Conservation (phyloP, 2,329 filamentous ascomycete genomes). For the Xenoacremonium recifei region DNA sequence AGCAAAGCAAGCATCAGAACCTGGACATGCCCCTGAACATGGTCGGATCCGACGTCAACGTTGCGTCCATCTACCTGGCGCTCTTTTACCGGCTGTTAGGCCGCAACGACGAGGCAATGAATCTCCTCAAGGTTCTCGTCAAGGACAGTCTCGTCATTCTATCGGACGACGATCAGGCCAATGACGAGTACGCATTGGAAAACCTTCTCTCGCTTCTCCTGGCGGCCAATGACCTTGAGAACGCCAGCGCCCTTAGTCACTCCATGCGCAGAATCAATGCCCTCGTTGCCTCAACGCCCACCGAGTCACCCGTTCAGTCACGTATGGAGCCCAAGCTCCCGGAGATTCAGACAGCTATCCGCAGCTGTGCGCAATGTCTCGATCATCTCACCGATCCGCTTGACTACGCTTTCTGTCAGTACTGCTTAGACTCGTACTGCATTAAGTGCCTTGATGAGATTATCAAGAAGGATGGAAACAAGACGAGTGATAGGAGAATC, state of each 20-base stretch:
- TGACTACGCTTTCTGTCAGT: conserved; percentile 34
- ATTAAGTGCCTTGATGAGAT: conserved; percentile 30
- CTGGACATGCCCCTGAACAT: conserved; percentile 39
- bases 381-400: conserved; percentile 30
- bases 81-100: conserved; percentile 35
- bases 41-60: conserved; percentile 41
- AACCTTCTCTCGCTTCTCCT: conserved; percentile 40
- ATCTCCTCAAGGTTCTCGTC: conserved; percentile 32
- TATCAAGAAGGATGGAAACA: conserved; percentile 30
- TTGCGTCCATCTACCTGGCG: conserved; percentile 39
- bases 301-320: conserved; percentile 27
- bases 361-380: conserved; percentile 39
- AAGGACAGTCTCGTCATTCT: conserved; percentile 37
- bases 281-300: conserved; percentile 24
- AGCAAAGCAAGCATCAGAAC: conserved; percentile 38
- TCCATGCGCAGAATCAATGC: conserved; percentile 38
- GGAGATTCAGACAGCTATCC: conserved; percentile 31
- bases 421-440: conserved; percentile 40
- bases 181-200: conserved; percentile 41
- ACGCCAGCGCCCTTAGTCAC: conserved; percentile 36
- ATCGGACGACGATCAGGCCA: conserved; percentile 39
- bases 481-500: conserved; percentile 25
- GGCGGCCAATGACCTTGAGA: conserved; percentile 34
- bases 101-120: conserved; percentile 23
- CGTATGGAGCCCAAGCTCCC: conserved; percentile 36